Percentiles rank a stretch among this genome's conserved stretches.
phyloP scores from a whole-genome alignment of 768 basidiomycete genomes.

The Clavaria fumosa region DNA sequence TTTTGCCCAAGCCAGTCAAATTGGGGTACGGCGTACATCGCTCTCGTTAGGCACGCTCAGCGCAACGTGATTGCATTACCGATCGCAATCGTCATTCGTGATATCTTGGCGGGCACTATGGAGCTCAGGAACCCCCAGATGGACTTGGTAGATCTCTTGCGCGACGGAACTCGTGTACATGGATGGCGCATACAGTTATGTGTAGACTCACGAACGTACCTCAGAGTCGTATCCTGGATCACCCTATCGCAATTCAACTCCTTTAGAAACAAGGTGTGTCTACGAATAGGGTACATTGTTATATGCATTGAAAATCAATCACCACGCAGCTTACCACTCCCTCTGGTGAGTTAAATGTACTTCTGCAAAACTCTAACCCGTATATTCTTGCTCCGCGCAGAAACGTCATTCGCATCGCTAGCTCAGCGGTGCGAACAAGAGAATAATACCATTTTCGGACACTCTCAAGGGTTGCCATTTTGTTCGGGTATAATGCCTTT shows the following conservation, averaged over 20 bases:
- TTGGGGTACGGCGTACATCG: slow-evolving; percentile 26
- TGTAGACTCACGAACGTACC: slow-evolving; percentile 20
- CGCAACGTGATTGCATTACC: slow-evolving; percentile 18
- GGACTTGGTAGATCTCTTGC: slow-evolving; percentile 25
- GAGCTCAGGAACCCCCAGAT: slow-evolving; percentile 27
- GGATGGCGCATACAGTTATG: slow-evolving; percentile 23
- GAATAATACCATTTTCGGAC: not conserved
- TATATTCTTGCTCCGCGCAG: not conserved
- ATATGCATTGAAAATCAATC: not conserved
- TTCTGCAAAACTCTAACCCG: not conserved
- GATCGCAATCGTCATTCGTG: slow-evolving; percentile 21
- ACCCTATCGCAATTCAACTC: not conserved
- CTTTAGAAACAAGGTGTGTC: not conserved
- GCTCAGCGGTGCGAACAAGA: not conserved
- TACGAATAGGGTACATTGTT: not conserved
- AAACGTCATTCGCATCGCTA: not conserved
- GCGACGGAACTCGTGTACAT: slow-evolving; percentile 18
- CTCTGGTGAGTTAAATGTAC: not conserved
- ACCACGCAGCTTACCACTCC: not conserved
- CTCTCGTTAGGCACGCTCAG: not conserved
- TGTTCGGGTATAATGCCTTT: not conserved
- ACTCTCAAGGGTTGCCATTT: not conserved
- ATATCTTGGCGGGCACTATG: slow-evolving; percentile 23
- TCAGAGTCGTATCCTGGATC: slow-evolving; percentile 24
- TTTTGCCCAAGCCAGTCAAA: slow-evolving; percentile 29